Evolutionary conservation across 805 yeast genomes (phyloP).

Genomic region (Candida loeiensis): DNA sequence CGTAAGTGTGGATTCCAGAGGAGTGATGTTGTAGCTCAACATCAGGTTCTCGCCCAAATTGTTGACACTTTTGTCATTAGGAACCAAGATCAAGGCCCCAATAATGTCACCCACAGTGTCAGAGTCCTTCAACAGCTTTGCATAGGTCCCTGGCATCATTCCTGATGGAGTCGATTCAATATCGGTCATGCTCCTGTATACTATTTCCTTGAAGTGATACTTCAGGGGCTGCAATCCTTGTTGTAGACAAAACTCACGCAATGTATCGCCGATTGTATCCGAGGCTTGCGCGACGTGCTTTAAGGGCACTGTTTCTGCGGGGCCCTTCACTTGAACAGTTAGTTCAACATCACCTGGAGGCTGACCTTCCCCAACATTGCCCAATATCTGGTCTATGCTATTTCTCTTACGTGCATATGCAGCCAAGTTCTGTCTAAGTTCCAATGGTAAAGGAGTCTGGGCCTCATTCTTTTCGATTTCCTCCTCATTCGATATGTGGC

Average conservation of each 20-base stretch:
- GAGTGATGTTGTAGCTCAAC: conserved; percentile 7
- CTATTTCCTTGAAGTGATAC: conserved; percentile 23
- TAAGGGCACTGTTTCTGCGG: conserved; percentile 4
- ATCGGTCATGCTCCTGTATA: conserved; percentile 7
- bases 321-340: conserved; percentile 1
- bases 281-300: conserved; percentile 5
- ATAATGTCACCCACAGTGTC: conserved; percentile 2
- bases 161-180: conserved; percentile 1
- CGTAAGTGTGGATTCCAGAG: conserved; percentile 7
- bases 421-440: conserved; percentile 23
- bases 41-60: conserved; percentile 3
- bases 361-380: conserved; percentile 11
- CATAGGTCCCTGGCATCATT: conserved; percentile 1
- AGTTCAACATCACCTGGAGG: conserved; percentile 12
- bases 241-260: conserved; percentile 27
- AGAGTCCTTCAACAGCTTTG: conserved; percentile 4
- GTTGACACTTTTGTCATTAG: neutral
- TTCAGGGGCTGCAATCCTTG: conserved; percentile 25
- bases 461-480: conserved; percentile 47
- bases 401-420: conserved; percentile 15
- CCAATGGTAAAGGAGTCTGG: conserved; percentile 53
- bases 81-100: conserved; percentile 2
- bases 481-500: conserved; percentile 47
- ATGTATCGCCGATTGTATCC: conserved; percentile 21
- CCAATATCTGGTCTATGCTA: conserved; percentile 12